Evolutionary conservation across 345 rosid genomes (phyloP), one percentile per base, ranked within the genome.

Genomic region (Erodium maritimum): DNA sequence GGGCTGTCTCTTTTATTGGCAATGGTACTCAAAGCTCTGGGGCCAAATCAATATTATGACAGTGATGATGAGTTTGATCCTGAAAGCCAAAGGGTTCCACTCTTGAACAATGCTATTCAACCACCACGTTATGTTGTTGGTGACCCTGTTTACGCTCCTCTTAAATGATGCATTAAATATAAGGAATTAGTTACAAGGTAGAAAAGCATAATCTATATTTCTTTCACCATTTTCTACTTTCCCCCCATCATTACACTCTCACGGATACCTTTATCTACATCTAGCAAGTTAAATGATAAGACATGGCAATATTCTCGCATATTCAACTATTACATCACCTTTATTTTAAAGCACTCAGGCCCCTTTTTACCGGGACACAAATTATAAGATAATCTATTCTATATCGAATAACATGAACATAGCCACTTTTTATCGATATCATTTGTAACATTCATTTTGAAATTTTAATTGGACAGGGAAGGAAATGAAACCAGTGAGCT

Each of bases 41-140:
- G 96, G 42, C 90, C 95, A 7, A 81, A 80, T 75, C 79, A 50
- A 25, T 70, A 64, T 72, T 86, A 85, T 69, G 93, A 83, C 60
- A 85, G 88, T 57, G 96, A 86, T 19, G 94, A 91, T 69, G 94
- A 91, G 18, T 80, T 55, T 57, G 64, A 58, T 63, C 51, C 83
- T 17, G 86, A 75, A 55, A n/a, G n/a, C n/a, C n/a, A n/a, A n/a
- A 83, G 72, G 50, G 86, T 65, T 72, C 83, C 90, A n/a, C 82
- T 91, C 53, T 66, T 91, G 58, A 80, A 69, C 52, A 76, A 84
- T 77, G 67, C 64, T 61, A 80, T 56, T 52, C 79, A 72, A 22
- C 71, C 72, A 17, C 82, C 81, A 61, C 50, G 68, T 24, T 87
- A 82, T 64, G 88, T 67, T 29, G 82, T 81, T 66, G 83, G 86